phyloP scores from a whole-genome alignment of 768 basidiomycete genomes.

The Suillus weaverae region DNA sequence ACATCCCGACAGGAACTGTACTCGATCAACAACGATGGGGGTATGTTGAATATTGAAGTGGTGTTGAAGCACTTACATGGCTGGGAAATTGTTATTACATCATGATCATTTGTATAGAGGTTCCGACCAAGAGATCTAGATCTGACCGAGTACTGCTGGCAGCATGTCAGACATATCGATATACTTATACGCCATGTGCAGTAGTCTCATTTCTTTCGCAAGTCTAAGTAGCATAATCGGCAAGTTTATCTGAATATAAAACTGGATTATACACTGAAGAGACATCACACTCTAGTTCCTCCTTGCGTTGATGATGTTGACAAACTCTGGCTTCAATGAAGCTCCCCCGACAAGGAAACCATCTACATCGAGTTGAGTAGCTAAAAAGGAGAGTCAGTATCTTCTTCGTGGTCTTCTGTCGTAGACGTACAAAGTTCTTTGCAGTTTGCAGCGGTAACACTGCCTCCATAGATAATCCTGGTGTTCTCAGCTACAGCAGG shows the following conservation, averaged over 20 bases:
- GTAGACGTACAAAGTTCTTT: conserved; percentile 73
- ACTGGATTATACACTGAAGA: background rate
- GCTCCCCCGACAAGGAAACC: conserved; percentile 99
- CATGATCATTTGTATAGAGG: background rate
- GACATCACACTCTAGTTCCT: conserved; percentile 19
- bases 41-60: background rate
- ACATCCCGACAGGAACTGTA: conserved; percentile 1
- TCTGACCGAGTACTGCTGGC: background rate
- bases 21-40: background rate
- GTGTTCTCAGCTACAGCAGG: conserved; percentile 66
- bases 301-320: conserved; percentile 82
- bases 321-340: conserved; percentile 96
- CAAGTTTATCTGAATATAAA: background rate
- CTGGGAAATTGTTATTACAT: conserved; percentile 1
- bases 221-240: background rate
- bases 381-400: conserved; percentile 37
- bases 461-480: conserved; percentile 95
- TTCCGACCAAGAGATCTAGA: background rate
- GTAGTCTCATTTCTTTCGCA: background rate
- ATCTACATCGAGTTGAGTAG: conserved; percentile 80
- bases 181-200: background rate
- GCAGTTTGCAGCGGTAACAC: conserved; percentile 87
- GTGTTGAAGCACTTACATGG: background rate
- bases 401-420: background rate
- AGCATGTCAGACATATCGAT: background rate